Evolutionary conservation across 2,329 filamentous ascomycete genomes (phyloP), one percentile per base, ranked within the genome.

Genomic region (Blumeriella jaapii): DNA sequence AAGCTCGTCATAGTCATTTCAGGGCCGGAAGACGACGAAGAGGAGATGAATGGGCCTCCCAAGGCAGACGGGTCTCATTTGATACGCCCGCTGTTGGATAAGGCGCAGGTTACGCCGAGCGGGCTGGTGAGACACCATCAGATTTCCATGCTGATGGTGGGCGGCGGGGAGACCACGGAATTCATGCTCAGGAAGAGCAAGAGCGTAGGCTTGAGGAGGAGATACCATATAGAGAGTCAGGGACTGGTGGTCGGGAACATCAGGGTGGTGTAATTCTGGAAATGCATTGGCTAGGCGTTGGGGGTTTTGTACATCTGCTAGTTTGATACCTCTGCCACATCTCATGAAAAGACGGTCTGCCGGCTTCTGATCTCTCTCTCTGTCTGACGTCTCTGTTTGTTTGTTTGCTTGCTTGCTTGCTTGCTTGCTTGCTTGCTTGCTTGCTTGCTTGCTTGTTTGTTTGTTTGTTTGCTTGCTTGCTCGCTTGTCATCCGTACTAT

Each of bases 111-210:
- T 12, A 58, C 55, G 4, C 55, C 57, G 23, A 52, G 50, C 39
- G 56, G 53, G 12, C 47, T 59, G 39, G 39, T 52, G 20, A 45
- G 53, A 31, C 51, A 52, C 41, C 68, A 86, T 50, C 78, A 78
- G 2, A 78, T 96, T 23, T 74, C 82, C 9, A 75, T 95, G 71
- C 68, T 93, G 24, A 82, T 96, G 71, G 71, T 93, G 13, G 74
- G 74, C 0, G 85, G 82, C 0, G 79, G 78, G 0, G 66, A 76
- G 7, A 65, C 69, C 38, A 73, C 72, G 8, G 80, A 85, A 48
- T 66, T 69, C 17, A 59, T 77, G 38, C 63, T 95, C 19, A 64
- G 60, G 26, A 61, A 63, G 28, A 75, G 80, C n/a, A 67, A 64
- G 36, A 77, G 74, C 3, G 58, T 95, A 2, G 86, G 84, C 0